These are phyloP conservation scores for Verticillium nonalfalfae DNA, from an alignment of 2,329 filamentous ascomycete genomes.

Conservation along the genomic window DNA sequence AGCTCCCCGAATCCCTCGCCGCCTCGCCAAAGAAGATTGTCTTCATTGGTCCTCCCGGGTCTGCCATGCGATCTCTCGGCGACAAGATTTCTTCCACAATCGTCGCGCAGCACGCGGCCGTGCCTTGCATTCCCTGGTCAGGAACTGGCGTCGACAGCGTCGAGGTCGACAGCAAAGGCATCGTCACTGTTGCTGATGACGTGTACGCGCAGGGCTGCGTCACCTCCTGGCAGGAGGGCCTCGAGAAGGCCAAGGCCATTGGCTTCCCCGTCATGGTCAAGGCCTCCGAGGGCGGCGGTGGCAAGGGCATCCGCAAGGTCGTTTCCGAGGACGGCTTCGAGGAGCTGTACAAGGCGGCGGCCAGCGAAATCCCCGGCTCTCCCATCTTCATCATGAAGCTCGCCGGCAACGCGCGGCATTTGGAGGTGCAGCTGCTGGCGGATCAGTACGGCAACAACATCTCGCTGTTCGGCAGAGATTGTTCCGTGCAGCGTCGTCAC, in stretches of 20 bases:
- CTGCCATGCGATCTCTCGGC: constrained; percentile 96
- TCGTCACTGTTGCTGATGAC: constrained; percentile 85
- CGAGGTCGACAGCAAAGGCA: constrained; percentile 68
- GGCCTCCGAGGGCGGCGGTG: constrained; percentile 98
- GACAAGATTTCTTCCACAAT: constrained; percentile 99
- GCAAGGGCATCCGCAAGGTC: constrained; percentile 98
- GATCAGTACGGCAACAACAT: constrained; percentile 99
- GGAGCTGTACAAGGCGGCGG: constrained; percentile 86
- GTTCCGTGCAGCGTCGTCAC: constrained; percentile 94
- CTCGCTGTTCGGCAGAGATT: constrained; percentile 96
- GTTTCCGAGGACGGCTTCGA: constrained; percentile 78
- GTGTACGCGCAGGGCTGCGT: constrained; percentile 90
- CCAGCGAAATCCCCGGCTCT: constrained; percentile 94
- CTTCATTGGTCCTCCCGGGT: constrained; percentile 96
- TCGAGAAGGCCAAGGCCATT: constrained; percentile 79
- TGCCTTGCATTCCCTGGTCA: constrained; percentile 99
- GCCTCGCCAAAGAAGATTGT: constrained; percentile 98
- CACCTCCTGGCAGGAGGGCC: constrained; percentile 80
- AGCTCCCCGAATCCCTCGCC: constrained; percentile 90
- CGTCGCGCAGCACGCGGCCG: constrained; percentile 91
- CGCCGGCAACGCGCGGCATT: constrained; percentile 88
- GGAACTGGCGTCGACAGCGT: constrained; percentile 86
- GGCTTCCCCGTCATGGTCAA: constrained; percentile 99
- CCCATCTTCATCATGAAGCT: constrained; percentile 99
- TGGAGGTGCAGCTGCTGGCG: constrained; percentile 94